Evolutionary conservation across 495 filamentous ascomycete genomes (phyloP), one percentile per base, ranked within the genome.

Genomic region (Rusavskia elegans): DNA sequence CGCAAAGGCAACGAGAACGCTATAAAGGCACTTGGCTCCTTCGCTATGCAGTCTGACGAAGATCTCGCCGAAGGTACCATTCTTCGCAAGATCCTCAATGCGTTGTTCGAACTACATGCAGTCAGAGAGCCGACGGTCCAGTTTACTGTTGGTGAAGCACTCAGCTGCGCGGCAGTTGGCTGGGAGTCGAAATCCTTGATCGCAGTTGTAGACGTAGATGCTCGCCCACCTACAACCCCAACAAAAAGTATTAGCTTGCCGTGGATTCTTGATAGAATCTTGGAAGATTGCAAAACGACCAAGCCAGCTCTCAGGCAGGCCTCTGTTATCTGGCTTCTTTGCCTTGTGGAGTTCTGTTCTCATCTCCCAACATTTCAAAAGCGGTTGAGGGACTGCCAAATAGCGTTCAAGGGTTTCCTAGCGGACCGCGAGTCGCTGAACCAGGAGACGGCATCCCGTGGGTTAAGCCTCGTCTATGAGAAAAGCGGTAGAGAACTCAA

Each of bases 401-500:
- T 70, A 48, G 87, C 85, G 4, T 98, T 98, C 65, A 84, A 89
- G 68, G 71, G 80, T 16, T 79, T 95, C n/a, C 75, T 98, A 32
- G 78, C 81, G 13, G 88, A 93, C 61, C 74, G 89, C 19, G 92
- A 98, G 54, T 86, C 95, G 61, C 75, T 96, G 42, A 87, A 96
- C 7, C 92, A 96, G 64, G 92, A 98, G 63, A 88, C 89, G 2
- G 92, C 93, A 2, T 90, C 89, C 14, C 76, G 92, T 55, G 92
- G 92, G 14, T 75, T 98, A 27, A 80, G 85, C 14, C 71, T 96
- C 45, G 86, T 96, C 5, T 96, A 95, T 65, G 87, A 95, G 61
- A 89, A 86, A 58, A 92, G 92, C 0, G 85, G 92, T 56, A 74
- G 80, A 50, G 73, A 74, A 8, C 72, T 95, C 1, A 89, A 84